Conservation (phyloP, 257 asterid genomes). For the Petunia axillaris region DNA sequence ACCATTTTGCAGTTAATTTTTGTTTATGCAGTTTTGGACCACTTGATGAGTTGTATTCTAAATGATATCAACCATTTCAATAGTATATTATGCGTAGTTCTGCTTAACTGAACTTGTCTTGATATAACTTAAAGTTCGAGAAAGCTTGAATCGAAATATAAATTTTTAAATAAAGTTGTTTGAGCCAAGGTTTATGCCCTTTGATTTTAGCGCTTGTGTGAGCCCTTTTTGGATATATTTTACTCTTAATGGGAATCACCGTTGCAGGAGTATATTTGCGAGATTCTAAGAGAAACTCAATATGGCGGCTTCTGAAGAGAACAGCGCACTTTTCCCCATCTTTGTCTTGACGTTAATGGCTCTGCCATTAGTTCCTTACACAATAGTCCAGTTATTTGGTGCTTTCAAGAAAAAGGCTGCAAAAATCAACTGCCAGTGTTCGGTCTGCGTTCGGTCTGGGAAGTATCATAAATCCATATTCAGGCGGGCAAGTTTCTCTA, state of each 20-base stretch:
- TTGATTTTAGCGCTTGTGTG: neutral
- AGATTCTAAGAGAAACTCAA: constrained; percentile 16
- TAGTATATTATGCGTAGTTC: neutral
- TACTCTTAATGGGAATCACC: neutral
- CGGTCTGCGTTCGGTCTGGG: constrained; percentile 90
- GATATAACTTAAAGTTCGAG: neutral
- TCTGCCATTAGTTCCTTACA: constrained; percentile 93
- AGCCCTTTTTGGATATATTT: neutral
- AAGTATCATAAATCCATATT: constrained; percentile 90
- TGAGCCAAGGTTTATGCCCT: too few species aligned
- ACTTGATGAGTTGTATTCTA: neutral
- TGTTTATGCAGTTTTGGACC: too few species aligned
- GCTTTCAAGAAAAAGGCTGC: constrained; percentile 66
- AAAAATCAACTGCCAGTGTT: constrained; percentile 75
- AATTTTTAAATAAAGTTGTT: neutral
- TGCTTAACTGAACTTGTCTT: constrained; percentile 6
- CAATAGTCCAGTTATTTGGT: constrained; percentile 68
- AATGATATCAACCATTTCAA: neutral
- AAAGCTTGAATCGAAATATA: neutral
- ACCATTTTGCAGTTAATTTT: neutral
- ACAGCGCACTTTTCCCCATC: constrained; percentile 88
- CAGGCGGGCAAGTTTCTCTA: constrained; percentile 65
- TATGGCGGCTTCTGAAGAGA: constrained; percentile 94
- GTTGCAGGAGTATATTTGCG: constrained; percentile 22
- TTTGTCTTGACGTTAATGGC: constrained; percentile 90